These are phyloP conservation scores for Globisporangium orthogonon DNA, from an alignment of 352 stramenopile genomes.

Conservation along the genomic window DNA sequence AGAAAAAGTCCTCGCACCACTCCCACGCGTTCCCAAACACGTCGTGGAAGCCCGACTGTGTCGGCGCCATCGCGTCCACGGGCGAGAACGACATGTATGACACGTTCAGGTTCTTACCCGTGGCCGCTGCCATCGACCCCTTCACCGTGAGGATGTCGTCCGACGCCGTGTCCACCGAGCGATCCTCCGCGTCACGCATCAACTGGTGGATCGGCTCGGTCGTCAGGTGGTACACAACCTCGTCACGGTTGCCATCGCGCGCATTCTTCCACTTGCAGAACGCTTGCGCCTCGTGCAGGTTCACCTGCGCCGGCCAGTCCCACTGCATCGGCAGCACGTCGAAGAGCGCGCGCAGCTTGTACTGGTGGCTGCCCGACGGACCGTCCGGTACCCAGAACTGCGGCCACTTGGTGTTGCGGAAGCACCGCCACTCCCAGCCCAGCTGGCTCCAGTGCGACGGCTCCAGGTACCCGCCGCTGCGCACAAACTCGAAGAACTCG, in stretches of 20 bases:
- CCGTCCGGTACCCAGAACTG: slow-evolving; percentile 92
- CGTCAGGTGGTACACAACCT: slow-evolving; percentile 81
- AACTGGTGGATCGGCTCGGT: slow-evolving; percentile 93
- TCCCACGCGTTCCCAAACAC: slow-evolving; percentile 96
- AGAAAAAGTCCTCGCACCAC: slow-evolving; percentile 95
- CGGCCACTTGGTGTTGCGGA: slow-evolving; percentile 95
- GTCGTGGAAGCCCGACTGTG: slow-evolving; percentile 86
- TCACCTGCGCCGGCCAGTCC: slow-evolving; percentile 95
- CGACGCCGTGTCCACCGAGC: slow-evolving; percentile 26
- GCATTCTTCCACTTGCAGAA: slow-evolving; percentile 88
- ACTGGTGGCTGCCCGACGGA: slow-evolving; percentile 91
- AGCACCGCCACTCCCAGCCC: slow-evolving; percentile 93
- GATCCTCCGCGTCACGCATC: slow-evolving; percentile 65
- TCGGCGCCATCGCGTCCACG: slow-evolving; percentile 76
- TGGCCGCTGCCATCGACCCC: slow-evolving; percentile 35
- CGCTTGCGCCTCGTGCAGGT: slow-evolving; percentile 93
- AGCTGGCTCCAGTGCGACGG: slow-evolving; percentile 87
- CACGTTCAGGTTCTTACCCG: slow-evolving; percentile 90
- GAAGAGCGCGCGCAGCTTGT: slow-evolving; percentile 92
- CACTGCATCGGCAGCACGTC: slow-evolving; percentile 90
- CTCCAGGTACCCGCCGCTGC: slow-evolving; percentile 89
- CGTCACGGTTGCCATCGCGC: slow-evolving; percentile 52
- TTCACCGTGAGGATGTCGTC: slow-evolving; percentile 79
- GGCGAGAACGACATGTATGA: slow-evolving; percentile 88
- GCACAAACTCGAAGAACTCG: slow-evolving; percentile 95